These are phyloP conservation scores for Mrakia frigida DNA, from an alignment of 768 basidiomycete genomes.

Conservation along the genomic window DNA sequence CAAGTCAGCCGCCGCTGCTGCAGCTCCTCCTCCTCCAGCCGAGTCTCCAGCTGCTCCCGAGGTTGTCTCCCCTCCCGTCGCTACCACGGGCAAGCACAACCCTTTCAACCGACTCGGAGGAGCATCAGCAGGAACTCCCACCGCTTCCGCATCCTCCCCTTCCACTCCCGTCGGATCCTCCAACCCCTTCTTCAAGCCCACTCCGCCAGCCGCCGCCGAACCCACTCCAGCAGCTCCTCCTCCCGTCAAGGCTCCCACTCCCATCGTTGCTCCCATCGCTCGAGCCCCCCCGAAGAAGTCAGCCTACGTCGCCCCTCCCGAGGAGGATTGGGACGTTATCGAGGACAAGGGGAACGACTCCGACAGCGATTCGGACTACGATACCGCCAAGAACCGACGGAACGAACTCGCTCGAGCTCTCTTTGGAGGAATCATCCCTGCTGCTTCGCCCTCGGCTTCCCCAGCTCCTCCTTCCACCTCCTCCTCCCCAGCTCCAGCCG, in stretches of 20 bases:
- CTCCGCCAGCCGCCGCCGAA: conserved; percentile 35
- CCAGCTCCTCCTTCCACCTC: conserved; percentile 35
- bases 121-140: conserved; percentile 39
- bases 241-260: conserved; percentile 39
- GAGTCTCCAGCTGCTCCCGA: conserved; percentile 39
- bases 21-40: conserved; percentile 45
- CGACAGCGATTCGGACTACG: conserved; percentile 71
- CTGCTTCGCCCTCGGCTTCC: conserved; percentile 36
- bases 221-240: conserved; percentile 45
- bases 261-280: conserved; percentile 36
- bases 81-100: conserved; percentile 32
- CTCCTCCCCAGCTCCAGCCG: conserved; percentile 43
- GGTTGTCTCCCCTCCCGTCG: conserved; percentile 19
- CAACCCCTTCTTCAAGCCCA: conserved; percentile 68
- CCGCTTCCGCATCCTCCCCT: conserved; percentile 41
- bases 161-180: conserved; percentile 48
- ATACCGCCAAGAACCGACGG: conserved; percentile 59
- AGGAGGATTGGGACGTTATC: conserved; percentile 79
- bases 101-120: conserved; percentile 67
- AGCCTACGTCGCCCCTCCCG: conserved; percentile 50
- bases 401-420: conserved; percentile 69
- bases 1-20: conserved; percentile 27
- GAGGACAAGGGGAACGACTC: conserved; percentile 56
- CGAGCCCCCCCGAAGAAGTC: conserved; percentile 50
- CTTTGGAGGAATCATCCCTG: conserved; percentile 66